phyloP scores from a whole-genome alignment of 2,329 filamentous ascomycete genomes.

The Thielaviopsis populi region DNA sequence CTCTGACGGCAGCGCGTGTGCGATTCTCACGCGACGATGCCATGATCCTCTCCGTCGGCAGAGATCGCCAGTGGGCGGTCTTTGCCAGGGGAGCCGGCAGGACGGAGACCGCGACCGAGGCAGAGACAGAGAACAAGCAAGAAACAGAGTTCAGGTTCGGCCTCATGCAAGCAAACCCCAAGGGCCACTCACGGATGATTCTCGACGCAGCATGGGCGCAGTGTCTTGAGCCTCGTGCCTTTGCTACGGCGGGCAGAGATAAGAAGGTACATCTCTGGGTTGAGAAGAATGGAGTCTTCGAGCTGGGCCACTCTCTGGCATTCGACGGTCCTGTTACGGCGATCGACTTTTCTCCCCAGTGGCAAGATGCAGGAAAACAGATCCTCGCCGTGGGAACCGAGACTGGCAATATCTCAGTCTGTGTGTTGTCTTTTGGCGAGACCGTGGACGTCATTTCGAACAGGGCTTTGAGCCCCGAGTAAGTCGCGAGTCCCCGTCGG shows the following conservation, averaged over 20 bases:
- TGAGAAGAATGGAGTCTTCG: constrained; percentile 22
- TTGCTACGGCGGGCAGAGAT: constrained; percentile 82
- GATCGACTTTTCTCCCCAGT: constrained; percentile 40
- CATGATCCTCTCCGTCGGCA: constrained; percentile 71
- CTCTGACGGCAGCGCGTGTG: constrained; percentile 69
- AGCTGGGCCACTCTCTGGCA: constrained; percentile 27
- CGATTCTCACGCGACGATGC: constrained; percentile 62
- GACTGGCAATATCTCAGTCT: constrained; percentile 28
- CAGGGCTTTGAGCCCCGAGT: constrained; percentile 7
- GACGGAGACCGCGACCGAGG: not conserved
- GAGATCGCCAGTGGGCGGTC: constrained; percentile 82
- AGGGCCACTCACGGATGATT: constrained; percentile 87
- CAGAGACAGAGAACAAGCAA: not conserved
- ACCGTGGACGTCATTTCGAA: constrained; percentile 6
- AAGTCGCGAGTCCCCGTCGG: not conserved
- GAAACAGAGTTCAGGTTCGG: constrained; percentile 33
- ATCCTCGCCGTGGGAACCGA: constrained; percentile 46
- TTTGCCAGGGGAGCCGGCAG: constrained; percentile 40
- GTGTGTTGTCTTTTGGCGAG: constrained; percentile 3
- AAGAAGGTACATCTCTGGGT: constrained; percentile 66
- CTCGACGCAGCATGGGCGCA: constrained; percentile 76
- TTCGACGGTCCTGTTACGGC: constrained; percentile 52
- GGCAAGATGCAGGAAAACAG: constrained; percentile 22
- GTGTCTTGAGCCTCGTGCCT: constrained; percentile 32
- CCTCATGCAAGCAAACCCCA: constrained; percentile 52